Evolutionary conservation across 345 rosid species (phyloP).

Genomic region (Bruguiera gymnorhiza): DNA sequence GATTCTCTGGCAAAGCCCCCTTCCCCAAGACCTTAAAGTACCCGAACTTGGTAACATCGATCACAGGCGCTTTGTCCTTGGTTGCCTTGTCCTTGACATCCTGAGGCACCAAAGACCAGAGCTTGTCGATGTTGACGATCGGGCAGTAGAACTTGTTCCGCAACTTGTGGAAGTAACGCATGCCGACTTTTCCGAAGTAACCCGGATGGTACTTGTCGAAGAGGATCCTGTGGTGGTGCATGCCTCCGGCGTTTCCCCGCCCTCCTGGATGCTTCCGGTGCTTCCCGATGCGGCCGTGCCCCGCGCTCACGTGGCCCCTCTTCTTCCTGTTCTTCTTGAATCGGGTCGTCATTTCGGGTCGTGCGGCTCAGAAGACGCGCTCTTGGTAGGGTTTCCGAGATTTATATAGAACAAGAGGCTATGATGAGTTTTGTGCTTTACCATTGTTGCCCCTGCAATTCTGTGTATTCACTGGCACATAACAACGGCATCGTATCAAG

Average conservation of each 20-base stretch:
- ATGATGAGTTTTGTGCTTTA: no score
- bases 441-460: no score
- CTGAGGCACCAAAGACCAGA: slow-evolving; percentile 69
- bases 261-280: slow-evolving; percentile 90
- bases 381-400: neutral
- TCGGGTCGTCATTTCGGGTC: slow-evolving; percentile 46
- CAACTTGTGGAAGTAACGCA: slow-evolving; percentile 85
- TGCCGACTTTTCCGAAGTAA: slow-evolving; percentile 84
- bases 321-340: slow-evolving; percentile 90
- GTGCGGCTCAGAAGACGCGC: neutral
- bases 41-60: slow-evolving; percentile 73
- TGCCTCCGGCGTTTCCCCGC: slow-evolving; percentile 85
- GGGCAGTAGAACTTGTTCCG: slow-evolving; percentile 78
- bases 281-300: slow-evolving; percentile 80
- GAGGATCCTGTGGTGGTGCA: slow-evolving; percentile 91
- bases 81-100: slow-evolving; percentile 59
- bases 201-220: slow-evolving; percentile 94
- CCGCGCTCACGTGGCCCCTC: slow-evolving; percentile 88
- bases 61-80: slow-evolving; percentile 58
- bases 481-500: no score
- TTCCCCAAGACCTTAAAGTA: slow-evolving; percentile 82
- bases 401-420: neutral
- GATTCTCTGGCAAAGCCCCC: slow-evolving; percentile 62
- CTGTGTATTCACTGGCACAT: no score
- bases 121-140: slow-evolving; percentile 75